phyloP scores from a whole-genome alignment of 2,329 filamentous ascomycete species.

The Fusarium pseudograminearum region DNA sequence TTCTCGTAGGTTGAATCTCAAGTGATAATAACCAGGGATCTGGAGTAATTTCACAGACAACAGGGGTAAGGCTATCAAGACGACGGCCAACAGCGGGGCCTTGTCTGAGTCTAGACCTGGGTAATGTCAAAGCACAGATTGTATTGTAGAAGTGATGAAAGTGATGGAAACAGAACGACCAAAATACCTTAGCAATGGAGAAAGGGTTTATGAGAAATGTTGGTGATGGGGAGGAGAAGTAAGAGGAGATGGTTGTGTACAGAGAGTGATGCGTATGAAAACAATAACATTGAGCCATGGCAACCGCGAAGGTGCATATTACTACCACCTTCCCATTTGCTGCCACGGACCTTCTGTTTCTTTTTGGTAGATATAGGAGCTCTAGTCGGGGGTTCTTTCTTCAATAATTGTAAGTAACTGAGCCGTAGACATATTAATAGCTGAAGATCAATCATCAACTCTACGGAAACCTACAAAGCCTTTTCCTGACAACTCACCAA shows the following conservation, averaged over 20 bases:
- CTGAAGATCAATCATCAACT: neutral
- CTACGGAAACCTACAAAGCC: neutral
- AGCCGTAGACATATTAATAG: neutral
- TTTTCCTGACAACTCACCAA: neutral
- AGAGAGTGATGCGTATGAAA: constrained; percentile 26
- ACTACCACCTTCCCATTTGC: neutral
- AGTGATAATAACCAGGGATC: constrained; percentile 34
- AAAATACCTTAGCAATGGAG: constrained; percentile 40
- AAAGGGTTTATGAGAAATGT: constrained; percentile 10
- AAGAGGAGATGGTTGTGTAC: neutral
- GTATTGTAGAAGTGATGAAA: constrained; percentile 26
- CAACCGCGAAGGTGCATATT: constrained; percentile 31
- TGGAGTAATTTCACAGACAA: constrained; percentile 45
- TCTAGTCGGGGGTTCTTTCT: neutral
- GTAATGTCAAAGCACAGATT: constrained; percentile 8
- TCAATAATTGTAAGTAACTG: neutral
- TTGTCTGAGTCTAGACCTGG: constrained; percentile 24
- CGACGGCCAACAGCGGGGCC: constrained; percentile 42
- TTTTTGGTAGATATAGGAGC: neutral
- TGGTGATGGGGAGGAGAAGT: constrained; percentile 22
- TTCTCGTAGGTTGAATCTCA: constrained; percentile 32
- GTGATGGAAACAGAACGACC: constrained; percentile 27
- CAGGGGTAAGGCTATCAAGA: constrained; percentile 40
- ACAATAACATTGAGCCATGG: constrained; percentile 38
- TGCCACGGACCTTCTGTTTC: neutral